These are phyloP conservation scores for Globisporangium camurandrum DNA, from an alignment of 352 stramenopile genomes.

Conservation along the genomic window DNA sequence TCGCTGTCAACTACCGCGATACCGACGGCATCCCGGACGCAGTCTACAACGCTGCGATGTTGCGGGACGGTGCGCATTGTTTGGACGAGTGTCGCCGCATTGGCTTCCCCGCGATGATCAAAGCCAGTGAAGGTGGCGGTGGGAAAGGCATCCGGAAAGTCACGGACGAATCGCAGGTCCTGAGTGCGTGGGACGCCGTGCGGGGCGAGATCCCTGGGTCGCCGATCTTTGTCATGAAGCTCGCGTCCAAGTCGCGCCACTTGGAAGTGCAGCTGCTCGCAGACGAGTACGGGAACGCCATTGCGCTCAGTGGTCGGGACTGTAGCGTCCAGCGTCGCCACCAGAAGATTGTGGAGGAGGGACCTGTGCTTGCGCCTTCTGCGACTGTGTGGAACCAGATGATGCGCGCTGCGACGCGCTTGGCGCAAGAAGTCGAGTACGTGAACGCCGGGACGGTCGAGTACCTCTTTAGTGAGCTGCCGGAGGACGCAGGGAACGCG, in stretches of 20 bases:
- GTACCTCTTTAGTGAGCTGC: constrained; percentile 97
- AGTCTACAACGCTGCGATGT: constrained; percentile 91
- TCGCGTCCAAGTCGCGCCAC: constrained; percentile 95
- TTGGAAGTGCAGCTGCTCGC: constrained; percentile 99
- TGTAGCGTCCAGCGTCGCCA: constrained; percentile 99
- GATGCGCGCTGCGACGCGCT: constrained; percentile 94
- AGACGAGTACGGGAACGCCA: constrained; percentile 97
- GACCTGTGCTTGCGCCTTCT: constrained; percentile 89
- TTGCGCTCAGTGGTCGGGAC: constrained; percentile 98
- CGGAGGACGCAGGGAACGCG: constrained; percentile 84
- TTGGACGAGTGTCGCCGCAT: constrained; percentile 92
- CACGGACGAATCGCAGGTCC: constrained; percentile 86
- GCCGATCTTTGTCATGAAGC: constrained; percentile 99
- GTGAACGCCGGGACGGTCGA: constrained; percentile 99
- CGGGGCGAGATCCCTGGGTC: constrained; percentile 97
- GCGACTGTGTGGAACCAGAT: constrained; percentile 96
- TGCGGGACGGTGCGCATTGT: constrained; percentile 90
- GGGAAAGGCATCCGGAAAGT: constrained; percentile 99
- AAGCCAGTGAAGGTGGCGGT: constrained; percentile 97
- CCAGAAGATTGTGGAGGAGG: constrained; percentile 99
- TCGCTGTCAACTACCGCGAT: constrained; percentile 90
- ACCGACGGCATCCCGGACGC: constrained; percentile 87
- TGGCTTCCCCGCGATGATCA: constrained; percentile 99
- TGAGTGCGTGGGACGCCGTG: constrained; percentile 94
- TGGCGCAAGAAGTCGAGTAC: constrained; percentile 99